Evolutionary conservation across 345 rosid genomes (phyloP).

Genomic region (Camelina laxa): DNA sequence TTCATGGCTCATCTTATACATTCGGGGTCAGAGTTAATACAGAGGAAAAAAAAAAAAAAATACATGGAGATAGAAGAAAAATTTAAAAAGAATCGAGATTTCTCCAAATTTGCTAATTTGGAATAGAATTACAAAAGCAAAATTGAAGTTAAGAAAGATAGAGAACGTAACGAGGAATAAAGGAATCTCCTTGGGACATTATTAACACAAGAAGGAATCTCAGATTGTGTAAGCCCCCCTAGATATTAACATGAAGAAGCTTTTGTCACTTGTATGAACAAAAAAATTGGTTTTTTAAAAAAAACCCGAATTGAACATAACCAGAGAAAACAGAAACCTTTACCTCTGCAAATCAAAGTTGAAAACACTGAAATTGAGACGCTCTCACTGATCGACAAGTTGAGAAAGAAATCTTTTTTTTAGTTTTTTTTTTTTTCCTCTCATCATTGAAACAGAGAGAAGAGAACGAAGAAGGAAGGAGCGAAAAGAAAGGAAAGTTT

Average conservation of each 20-base stretch:
- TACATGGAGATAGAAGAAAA: neutral
- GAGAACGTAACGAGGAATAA: conserved; percentile 24
- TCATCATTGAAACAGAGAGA: neutral
- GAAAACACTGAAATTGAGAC: conserved; percentile 20
- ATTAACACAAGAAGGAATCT: conserved; percentile 5
- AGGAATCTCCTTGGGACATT: conserved; percentile 32
- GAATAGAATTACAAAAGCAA: neutral
- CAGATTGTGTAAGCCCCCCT: conserved; percentile 3
- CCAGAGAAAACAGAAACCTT: neutral
- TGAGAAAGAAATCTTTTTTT: neutral
- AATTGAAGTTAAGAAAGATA: neutral
- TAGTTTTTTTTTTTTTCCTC: neutral
- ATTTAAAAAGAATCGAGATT: neutral
- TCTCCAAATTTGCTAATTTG: neutral
- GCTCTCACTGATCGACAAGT: conserved; percentile 27
- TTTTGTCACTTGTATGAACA: neutral
- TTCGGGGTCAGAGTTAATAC: conserved; percentile 7
- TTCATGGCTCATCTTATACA: conserved; percentile 40
- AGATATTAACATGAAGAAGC: neutral
- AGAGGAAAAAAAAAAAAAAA: neutral
- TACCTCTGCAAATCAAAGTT: conserved; percentile 32
- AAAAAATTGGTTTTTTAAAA: neutral
- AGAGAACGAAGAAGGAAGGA: neutral
- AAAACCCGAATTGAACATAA: neutral
- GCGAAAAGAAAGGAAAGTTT: neutral